These are phyloP conservation scores for Mycena sanguinolenta DNA, from an alignment of 768 basidiomycete genomes.

Conservation along the genomic window DNA sequence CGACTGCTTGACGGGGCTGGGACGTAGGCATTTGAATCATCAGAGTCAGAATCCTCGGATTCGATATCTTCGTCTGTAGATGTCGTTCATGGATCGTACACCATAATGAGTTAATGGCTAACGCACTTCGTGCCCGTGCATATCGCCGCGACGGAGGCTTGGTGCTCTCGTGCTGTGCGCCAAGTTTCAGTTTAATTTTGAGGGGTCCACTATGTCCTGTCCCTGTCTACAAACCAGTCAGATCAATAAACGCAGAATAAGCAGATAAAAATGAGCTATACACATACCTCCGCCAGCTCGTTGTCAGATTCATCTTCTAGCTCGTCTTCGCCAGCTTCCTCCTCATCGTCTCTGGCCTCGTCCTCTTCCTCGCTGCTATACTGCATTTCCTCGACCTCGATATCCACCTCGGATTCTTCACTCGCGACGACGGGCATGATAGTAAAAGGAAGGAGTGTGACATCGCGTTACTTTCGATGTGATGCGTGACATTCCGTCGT, in stretches of 20 bases:
- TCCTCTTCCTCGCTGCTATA: constrained; percentile 22
- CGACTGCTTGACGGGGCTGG: constrained; percentile 33
- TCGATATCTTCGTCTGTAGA: constrained; percentile 54
- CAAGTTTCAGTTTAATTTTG: constrained; percentile 35
- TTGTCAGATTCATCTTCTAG: constrained; percentile 31
- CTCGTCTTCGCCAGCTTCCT: constrained; percentile 31
- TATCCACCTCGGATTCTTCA: constrained; percentile 36
- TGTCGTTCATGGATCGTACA: background rate
- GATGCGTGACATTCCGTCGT: too few species aligned
- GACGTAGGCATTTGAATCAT: constrained; percentile 36
- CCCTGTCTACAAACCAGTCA: background rate
- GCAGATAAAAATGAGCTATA: too few species aligned
- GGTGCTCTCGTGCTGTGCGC: constrained; percentile 14
- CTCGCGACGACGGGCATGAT: constrained; percentile 21
- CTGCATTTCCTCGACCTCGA: constrained; percentile 27
- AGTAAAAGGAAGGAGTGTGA: background rate
- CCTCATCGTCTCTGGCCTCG: constrained; percentile 7
- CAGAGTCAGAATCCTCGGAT: constrained; percentile 48
- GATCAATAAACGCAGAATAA: too few species aligned
- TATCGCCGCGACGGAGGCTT: constrained; percentile 4
- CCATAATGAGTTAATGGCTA: too few species aligned
- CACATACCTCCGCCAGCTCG: constrained; percentile 5
- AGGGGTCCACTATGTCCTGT: constrained; percentile 2
- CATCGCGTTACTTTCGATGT: too few species aligned
- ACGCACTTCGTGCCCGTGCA: constrained; percentile 21